phyloP scores from a whole-genome alignment of 495 filamentous ascomycete genomes.

The Trypethelium eluteriae region DNA sequence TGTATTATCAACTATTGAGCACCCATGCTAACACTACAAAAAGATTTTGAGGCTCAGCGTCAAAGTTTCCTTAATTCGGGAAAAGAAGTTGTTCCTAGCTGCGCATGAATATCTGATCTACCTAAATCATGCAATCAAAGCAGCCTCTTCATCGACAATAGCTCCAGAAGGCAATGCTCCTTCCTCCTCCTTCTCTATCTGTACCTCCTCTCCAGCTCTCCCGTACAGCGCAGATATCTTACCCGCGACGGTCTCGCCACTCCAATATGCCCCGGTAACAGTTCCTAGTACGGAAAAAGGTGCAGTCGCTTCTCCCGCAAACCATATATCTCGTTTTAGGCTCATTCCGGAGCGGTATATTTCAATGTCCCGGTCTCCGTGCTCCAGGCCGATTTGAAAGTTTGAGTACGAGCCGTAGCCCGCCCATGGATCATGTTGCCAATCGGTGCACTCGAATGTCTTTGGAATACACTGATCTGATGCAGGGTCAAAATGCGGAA shows the following conservation, averaged over 20 bases:
- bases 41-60: no score
- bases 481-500: neutral
- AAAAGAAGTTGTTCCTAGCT: no score
- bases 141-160: no score
- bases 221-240: neutral
- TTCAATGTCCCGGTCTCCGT: neutral
- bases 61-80: no score
- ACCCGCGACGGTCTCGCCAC: neutral
- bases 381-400: neutral
- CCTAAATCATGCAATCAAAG: no score
- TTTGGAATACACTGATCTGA: neutral
- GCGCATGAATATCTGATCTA: no score
- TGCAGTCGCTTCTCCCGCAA: neutral
- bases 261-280: neutral
- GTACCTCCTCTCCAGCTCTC: no score
- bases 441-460: neutral
- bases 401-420: constrained; percentile 4
- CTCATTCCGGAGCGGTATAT: neutral
- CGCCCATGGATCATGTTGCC: neutral
- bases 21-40: no score
- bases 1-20: no score
- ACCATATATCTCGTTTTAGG: neutral
- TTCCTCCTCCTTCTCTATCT: no score
- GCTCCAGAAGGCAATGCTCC: no score
- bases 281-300: neutral